phyloP scores from a whole-genome alignment of 345 rosid genomes.

The Eucalyptus lansdowneana region DNA sequence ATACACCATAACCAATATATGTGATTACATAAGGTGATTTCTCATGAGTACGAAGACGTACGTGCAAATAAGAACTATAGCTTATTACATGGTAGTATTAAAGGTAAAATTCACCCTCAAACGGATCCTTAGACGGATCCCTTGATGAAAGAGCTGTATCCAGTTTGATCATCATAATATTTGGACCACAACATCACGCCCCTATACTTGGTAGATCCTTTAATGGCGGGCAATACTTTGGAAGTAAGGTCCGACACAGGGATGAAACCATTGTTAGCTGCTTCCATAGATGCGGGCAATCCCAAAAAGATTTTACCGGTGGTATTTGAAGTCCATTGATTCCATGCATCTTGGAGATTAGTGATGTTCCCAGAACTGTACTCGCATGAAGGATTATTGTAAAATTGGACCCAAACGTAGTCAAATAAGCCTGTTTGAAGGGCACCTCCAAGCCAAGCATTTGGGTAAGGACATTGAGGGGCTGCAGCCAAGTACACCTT shows the following conservation, averaged over 20 bases:
- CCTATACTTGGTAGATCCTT: constrained; percentile 5
- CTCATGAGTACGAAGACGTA: not conserved
- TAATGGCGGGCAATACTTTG: constrained; percentile 1
- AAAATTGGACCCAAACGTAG: constrained; percentile 16
- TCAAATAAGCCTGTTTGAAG: constrained; percentile 4
- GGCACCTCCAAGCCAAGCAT: constrained; percentile 3
- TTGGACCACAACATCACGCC: constrained; percentile 21
- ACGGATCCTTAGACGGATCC: not conserved
- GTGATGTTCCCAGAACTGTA: not conserved
- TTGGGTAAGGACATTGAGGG: constrained; percentile 13
- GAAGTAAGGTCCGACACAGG: not conserved
- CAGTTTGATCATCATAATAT: constrained; percentile 3
- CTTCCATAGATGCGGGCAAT: constrained; percentile 1
- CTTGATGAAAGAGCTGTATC: constrained; percentile 5
- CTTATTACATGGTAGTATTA: not conserved
- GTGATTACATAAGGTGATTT: not conserved
- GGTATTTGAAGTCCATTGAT: not conserved
- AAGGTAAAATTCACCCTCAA: not conserved
- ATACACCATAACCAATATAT: not conserved
- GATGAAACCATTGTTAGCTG: constrained; percentile 6
- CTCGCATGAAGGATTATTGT: constrained; percentile 11
- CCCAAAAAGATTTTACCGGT: constrained; percentile 8
- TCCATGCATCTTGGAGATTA: constrained; percentile 2
- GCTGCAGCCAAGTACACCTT: constrained; percentile 10
- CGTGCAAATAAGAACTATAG: fast-evolving